Conservation (phyloP, 129 eudicot species). For the Lonicera japonica region DNA sequence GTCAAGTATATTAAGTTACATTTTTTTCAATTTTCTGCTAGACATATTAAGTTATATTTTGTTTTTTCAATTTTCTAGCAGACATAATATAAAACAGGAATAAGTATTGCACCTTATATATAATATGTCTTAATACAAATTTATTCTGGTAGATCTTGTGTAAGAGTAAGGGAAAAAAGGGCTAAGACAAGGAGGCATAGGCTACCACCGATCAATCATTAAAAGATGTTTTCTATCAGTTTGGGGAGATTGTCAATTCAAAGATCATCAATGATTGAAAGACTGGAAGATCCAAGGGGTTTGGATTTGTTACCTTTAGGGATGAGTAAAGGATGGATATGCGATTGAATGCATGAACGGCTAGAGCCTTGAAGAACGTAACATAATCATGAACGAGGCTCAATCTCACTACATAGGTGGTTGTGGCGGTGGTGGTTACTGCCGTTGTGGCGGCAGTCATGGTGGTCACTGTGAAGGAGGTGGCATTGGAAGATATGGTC, state of each 20-base stretch:
- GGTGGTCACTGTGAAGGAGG: constrained; percentile 40
- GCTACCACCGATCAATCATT: constrained; percentile 74
- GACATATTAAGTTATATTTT: too few relatives aligned
- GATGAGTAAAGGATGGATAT: constrained; percentile 57
- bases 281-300: constrained; percentile 84
- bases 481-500: constrained; percentile 35
- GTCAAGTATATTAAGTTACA: too few relatives aligned
- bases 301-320: constrained; percentile 77
- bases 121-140: too few relatives aligned
- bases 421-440: constrained; percentile 51
- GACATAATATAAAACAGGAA: too few relatives aligned
- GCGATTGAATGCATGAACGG: constrained; percentile 93
- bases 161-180: too few relatives aligned
- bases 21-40: too few relatives aligned
- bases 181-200: too few relatives aligned
- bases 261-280: constrained; percentile 87
- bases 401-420: constrained; percentile 73
- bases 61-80: too few relatives aligned
- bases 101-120: too few relatives aligned
- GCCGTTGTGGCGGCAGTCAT: constrained; percentile 29
- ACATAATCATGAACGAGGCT: constrained; percentile 86
- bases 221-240: constrained; percentile 57
- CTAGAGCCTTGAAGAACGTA: constrained; percentile 79
- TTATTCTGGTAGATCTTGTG: too few relatives aligned
- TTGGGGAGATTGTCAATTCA: constrained; percentile 72